A percentile compares a stretch with the other conserved stretches of the same genome.
Evolutionary conservation across 306 rosid species (phyloP).

Genomic region (Bauhinia variegata): DNA sequence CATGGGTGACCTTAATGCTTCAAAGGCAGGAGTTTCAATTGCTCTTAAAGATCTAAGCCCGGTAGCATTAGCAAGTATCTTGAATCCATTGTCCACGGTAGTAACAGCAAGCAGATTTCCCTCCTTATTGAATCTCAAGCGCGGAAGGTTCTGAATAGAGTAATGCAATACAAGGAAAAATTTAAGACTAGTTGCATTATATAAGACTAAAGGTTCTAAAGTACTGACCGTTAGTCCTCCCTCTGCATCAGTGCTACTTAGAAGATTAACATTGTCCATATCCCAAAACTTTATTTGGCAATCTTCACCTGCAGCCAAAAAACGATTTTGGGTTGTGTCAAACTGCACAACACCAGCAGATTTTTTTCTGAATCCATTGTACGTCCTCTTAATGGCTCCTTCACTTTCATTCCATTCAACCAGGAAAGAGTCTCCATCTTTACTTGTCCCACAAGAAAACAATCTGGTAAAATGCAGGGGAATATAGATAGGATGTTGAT

Average conservation of each 20-base stretch:
- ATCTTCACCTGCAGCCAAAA: conserved; percentile 91
- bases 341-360: conserved; percentile 79
- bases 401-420: conserved; percentile 94
- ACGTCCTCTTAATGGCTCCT: conserved; percentile 76
- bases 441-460: conserved; percentile 94
- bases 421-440: conserved; percentile 80
- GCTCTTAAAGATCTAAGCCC: conserved; percentile 68
- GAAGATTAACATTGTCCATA: conserved; percentile 62
- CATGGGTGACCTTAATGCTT: conserved; percentile 68
- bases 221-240: conserved; percentile 80
- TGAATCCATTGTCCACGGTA: conserved; percentile 74
- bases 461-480: conserved; percentile 47
- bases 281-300: conserved; percentile 88
- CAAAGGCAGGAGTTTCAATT: conserved; percentile 63
- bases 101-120: conserved; percentile 88
- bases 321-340: conserved; percentile 78
- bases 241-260: conserved; percentile 65
- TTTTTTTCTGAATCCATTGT: conserved; percentile 78
- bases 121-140: conserved; percentile 80
- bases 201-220: conserved; percentile 27
- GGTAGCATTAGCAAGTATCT: conserved; percentile 72
- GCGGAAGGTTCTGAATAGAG: conserved; percentile 73
- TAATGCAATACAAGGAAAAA: conserved; percentile 29
- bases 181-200: not conserved
- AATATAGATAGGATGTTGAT: conserved; percentile 7